Evolutionary conservation across 1,284 basidiomycete genomes (phyloP), one percentile per base, ranked within the genome.

Genomic region (Tylopilus orsonianus): DNA sequence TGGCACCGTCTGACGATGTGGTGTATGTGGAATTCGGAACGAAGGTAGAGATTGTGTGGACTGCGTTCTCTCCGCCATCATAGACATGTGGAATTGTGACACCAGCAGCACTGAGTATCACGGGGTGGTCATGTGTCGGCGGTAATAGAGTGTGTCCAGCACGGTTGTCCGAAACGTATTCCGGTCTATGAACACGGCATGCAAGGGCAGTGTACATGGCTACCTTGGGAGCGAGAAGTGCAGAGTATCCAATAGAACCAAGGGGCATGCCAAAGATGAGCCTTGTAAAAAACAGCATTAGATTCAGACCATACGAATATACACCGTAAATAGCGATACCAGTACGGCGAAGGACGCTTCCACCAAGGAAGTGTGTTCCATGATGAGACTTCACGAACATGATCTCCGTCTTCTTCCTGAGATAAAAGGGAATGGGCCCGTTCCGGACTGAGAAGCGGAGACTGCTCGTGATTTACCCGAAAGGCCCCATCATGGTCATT

Each of bases 261-360:
- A 87, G 62, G 2, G 82, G 81, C 24, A 79, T 62, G 7, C 75
- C 60, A n/a, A 65, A 61, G 16, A 87, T 54, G 37, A 87, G 62
- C 87, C 87, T 88, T 46, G 4, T 23, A 13, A 27, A 46, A 43
- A 33, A 41, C 32, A 14, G 14, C 13, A 7, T 52, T 29, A 33
- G 34, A 12, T 30, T 23, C 37, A 39, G 40, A 24, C 12, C 20
- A 45, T 6, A 38, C 22, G 10, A 39, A 39, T 27, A 34, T 23
- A 41, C n/a, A 23, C 33, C 14, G 27, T 35, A 34, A 44, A 16
- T 39, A 10, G 32, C 1, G 70, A 79, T 54, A 41, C 87, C 87
- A 90, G 68, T 73, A 77, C 0, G 83, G 74, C 0, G 85, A 84
- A 7, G 87, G 85, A 41, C 74, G 69, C 64, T 70, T 85, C 77